Evolutionary conservation across 169 alveolate species (phyloP).

Genomic region (Perkinsus marinus): DNA sequence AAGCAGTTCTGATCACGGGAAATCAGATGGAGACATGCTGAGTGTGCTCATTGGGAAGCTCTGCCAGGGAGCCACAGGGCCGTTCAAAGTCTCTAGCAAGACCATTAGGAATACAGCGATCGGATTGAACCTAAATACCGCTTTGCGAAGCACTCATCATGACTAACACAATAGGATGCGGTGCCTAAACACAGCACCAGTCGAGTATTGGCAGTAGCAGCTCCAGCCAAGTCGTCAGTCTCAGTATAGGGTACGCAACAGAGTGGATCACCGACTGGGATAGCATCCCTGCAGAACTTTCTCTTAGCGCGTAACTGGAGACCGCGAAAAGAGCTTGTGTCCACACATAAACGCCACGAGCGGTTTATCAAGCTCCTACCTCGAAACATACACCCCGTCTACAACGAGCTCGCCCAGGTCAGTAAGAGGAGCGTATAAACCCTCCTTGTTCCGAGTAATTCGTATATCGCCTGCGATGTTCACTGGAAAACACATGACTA

Average conservation of each 20-base stretch:
- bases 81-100: no score
- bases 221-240: neutral
- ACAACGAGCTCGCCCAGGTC: neutral
- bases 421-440: neutral
- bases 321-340: neutral
- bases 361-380: neutral
- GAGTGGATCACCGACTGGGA: neutral
- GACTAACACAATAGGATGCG: no score
- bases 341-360: no score
- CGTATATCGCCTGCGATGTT: neutral
- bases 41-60: no score
- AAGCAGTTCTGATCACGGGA: no score
- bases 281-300: neutral
- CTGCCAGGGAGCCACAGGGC: no score
- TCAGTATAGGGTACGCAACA: neutral
- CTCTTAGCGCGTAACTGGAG: neutral
- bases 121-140: no score
- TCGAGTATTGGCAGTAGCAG: neutral
- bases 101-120: no score
- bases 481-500: neutral
- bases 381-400: neutral
- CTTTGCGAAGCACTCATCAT: no score
- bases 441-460: neutral
- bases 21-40: no score
- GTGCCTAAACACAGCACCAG: neutral